A percentile compares a stretch with the other conserved stretches of the same genome.
Evolutionary conservation across 148 eudicot genomes (phyloP).

Genomic region (Rhododendron simsii): DNA sequence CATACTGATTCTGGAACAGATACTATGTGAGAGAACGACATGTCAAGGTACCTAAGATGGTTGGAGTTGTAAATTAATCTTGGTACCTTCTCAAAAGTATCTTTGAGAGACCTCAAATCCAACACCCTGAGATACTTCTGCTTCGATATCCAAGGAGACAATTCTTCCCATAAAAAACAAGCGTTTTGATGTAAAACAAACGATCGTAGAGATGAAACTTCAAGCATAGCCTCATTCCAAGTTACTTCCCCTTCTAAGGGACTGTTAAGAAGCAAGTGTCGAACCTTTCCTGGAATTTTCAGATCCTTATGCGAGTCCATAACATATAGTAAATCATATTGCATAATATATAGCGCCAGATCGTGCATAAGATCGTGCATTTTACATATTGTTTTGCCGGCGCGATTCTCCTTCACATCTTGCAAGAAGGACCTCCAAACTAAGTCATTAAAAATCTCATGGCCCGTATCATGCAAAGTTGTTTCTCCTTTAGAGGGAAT

Average conservation of each 20-base stretch:
- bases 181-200: no score
- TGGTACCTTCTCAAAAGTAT: no score
- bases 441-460: neutral
- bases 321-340: neutral
- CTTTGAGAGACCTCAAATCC: no score
- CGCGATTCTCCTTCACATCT: neutral
- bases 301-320: neutral
- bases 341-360: neutral
- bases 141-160: no score
- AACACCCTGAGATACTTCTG: no score
- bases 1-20: neutral
- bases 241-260: no score
- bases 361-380: constrained; percentile 6
- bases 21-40: accelerated
- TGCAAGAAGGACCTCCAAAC: constrained; percentile 4
- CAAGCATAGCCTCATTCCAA: neutral
- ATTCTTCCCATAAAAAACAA: no score
- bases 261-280: neutral
- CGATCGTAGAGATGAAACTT: neutral
- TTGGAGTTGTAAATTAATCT: neutral
- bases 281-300: neutral
- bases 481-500: no score
- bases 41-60: neutral
- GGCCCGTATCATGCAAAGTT: neutral
- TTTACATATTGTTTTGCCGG: neutral